phyloP scores from a whole-genome alignment of 2,329 filamentous ascomycete genomes.

The Neonectria neomacrospora region DNA sequence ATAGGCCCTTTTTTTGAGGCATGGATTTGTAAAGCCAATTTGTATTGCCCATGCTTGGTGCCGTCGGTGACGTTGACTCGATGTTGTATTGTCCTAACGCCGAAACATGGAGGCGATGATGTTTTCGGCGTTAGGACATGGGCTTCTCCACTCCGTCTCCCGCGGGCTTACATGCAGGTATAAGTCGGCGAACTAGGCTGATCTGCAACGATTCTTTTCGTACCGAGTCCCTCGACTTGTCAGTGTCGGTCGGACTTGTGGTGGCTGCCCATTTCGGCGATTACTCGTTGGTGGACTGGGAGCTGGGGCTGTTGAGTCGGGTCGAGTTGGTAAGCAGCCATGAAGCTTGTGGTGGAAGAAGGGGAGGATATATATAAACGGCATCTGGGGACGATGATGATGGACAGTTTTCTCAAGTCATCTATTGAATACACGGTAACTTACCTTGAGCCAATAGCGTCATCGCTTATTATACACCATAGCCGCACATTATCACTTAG shows the following conservation, averaged over 20 bases:
- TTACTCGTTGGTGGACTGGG: slow-evolving; percentile 2
- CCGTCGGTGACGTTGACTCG: no score
- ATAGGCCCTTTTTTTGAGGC: slow-evolving; percentile 17
- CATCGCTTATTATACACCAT: no score
- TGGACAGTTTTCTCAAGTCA: not conserved
- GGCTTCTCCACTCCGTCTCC: not conserved
- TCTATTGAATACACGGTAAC: not conserved
- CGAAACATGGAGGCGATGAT: no score
- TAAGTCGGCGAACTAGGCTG: not conserved
- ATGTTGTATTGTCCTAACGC: not conserved
- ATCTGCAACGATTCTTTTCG: not conserved
- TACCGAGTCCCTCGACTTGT: slow-evolving; percentile 27
- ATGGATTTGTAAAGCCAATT: slow-evolving; percentile 18
- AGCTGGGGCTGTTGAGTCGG: not conserved
- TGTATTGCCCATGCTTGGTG: not conserved
- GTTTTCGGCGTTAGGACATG: slow-evolving; percentile 12
- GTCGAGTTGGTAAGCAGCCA: not conserved
- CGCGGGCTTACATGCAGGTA: not conserved
- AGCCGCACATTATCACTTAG: not conserved
- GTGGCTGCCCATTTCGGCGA: slow-evolving; percentile 28
- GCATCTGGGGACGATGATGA: not conserved
- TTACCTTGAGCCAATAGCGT: not conserved
- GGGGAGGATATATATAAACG: not conserved
- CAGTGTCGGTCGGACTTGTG: not conserved
- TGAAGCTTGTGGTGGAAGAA: not conserved